Evolutionary conservation across 2,329 filamentous ascomycete species (phyloP).

Genomic region (Fusarium oligoseptatum): DNA sequence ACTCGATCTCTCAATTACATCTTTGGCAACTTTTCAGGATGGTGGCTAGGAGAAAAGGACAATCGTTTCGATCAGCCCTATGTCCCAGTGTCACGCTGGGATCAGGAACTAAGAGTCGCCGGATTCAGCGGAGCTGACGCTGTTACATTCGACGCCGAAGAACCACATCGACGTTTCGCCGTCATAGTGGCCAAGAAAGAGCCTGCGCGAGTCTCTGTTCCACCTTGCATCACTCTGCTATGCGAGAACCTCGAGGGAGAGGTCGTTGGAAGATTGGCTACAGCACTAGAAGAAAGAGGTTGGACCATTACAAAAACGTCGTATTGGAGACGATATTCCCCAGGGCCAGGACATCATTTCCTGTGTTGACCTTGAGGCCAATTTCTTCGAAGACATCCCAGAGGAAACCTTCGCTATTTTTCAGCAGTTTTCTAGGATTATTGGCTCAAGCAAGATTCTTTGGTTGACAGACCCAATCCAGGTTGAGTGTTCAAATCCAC

Average conservation of each 20-base stretch:
- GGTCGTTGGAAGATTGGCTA: neutral
- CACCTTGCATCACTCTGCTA: constrained; percentile 2
- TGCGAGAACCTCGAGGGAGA: neutral
- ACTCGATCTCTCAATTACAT: constrained; percentile 18
- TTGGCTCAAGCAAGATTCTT: neutral
- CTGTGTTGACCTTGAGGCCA: constrained; percentile 13
- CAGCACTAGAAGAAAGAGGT: neutral
- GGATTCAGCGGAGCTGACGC: constrained; percentile 15
- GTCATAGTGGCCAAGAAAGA: constrained; percentile 17
- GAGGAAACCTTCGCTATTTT: neutral
- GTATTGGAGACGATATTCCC: neutral
- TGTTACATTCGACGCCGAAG: constrained; percentile 11
- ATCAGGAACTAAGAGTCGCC: neutral
- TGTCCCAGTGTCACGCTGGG: constrained; percentile 16
- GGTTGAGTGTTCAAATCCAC: neutral
- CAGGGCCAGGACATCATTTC: constrained; percentile 4
- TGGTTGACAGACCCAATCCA: constrained; percentile 12
- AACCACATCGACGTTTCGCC: constrained; percentile 14
- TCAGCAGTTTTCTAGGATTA: neutral
- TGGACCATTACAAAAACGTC: neutral
- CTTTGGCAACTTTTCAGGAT: constrained; percentile 51
- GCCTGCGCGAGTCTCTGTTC: neutral
- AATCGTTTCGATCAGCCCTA: constrained; percentile 17
- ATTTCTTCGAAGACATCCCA: constrained; percentile 13
- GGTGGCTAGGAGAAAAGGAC: constrained; percentile 43